Evolutionary conservation across 2,329 filamentous ascomycete genomes (phyloP).

Genomic region (Colletotrichum somersetense): DNA sequence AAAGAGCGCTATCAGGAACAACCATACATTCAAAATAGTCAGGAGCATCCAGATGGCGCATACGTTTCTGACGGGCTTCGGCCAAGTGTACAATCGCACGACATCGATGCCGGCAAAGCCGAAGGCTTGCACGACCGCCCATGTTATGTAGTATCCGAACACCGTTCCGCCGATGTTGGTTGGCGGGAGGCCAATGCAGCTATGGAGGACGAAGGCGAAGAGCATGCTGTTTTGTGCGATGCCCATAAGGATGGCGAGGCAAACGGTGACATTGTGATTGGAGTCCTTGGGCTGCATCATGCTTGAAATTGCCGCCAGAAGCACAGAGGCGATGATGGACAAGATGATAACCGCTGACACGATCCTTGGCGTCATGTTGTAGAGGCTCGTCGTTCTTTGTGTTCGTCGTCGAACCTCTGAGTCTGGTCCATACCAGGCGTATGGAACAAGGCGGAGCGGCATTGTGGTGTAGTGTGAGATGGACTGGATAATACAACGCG

Average conservation of each 20-base stretch:
- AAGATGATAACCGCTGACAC: not conserved
- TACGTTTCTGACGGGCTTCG: not conserved
- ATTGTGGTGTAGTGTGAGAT: not conserved
- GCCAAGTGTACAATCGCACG: conserved; percentile 1
- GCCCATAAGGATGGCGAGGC: conserved; percentile 4
- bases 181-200: conserved; percentile 1
- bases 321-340: not conserved
- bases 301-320: not conserved
- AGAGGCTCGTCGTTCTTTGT: not conserved
- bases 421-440: not conserved
- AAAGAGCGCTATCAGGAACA: conserved; percentile 2
- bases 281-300: not conserved
- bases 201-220: not conserved
- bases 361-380: not conserved
- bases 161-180: not conserved
- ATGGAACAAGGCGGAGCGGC: not conserved
- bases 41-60: conserved; percentile 17
- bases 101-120: not conserved
- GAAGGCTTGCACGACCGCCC: conserved; percentile 5
- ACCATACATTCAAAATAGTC: not conserved
- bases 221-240: not conserved
- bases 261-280: not conserved
- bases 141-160: conserved; percentile 7
- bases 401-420: no score
- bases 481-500: not conserved